These are phyloP conservation scores for Xylaria palmicola DNA, from an alignment of 495 filamentous ascomycete species.

Conservation along the genomic window DNA sequence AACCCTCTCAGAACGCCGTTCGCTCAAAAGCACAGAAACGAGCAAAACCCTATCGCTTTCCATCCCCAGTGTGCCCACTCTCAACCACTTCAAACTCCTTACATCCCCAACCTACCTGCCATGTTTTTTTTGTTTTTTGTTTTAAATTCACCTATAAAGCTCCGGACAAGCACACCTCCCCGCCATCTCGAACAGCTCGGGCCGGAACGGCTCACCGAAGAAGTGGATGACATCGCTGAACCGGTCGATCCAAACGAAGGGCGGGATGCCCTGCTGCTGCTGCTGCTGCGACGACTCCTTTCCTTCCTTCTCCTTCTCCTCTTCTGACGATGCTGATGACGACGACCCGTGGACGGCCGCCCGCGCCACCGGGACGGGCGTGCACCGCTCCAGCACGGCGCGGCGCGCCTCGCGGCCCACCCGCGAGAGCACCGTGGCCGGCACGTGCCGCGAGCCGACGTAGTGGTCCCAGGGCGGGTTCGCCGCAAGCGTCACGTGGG, in stretches of 20 bases:
- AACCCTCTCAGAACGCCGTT: too few relatives aligned
- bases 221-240: constrained; percentile 13
- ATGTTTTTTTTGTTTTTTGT: too few relatives aligned
- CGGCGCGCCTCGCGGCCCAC: constrained; percentile 11
- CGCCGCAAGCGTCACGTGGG: constrained; percentile 8
- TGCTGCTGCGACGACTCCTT: too few relatives aligned
- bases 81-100: too few relatives aligned
- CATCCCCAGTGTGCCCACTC: too few relatives aligned
- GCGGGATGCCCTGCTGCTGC: not conserved
- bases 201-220: constrained; percentile 8
- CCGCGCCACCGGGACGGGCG: not conserved
- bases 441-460: constrained; percentile 9
- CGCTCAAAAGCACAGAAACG: too few relatives aligned
- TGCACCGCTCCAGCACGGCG: constrained; percentile 5
- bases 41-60: too few relatives aligned
- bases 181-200: constrained; percentile 10
- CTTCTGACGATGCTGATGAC: too few relatives aligned
- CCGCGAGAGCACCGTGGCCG: not conserved
- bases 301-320: too few relatives aligned
- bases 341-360: constrained; percentile 1
- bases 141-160: too few relatives aligned
- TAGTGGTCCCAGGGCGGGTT: constrained; percentile 17
- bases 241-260: constrained; percentile 16
- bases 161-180: constrained; percentile 9
- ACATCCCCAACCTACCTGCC: too few relatives aligned